Evolutionary conservation across 2,329 filamentous ascomycete genomes (phyloP), one percentile per base, ranked within the genome.

Genomic region (Pseudogymnoascus sp.): DNA sequence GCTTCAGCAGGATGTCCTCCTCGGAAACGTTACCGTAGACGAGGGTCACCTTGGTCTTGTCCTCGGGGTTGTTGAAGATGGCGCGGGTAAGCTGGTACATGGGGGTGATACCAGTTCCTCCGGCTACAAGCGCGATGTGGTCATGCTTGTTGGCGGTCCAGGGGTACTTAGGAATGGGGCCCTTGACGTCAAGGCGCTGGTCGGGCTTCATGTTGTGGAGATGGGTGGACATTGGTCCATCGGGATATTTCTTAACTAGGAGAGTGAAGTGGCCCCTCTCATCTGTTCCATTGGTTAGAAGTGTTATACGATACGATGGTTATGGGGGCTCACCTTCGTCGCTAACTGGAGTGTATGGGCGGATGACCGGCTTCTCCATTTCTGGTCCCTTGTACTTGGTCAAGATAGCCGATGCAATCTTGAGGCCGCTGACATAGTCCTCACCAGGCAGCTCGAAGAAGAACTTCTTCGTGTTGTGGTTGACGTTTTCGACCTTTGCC

Each of bases 11-110:
- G 64, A 99, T 96, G 72, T 99, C 94, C 66, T 93, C 84, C 79
- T 97, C 90, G 25, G 79, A 80, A 63, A 97, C 78, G 79, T 97
- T 99, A 68, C 91, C 94, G 72, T 93, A 97, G 37, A 99, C 84
- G 33, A 99, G 86, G 5, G 93, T 97, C 41, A 99, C 92, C 81
- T 96, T 96, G 70, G 94, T 99, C 85, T 94, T 92, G 79, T 99
- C 94, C 43, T 90, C 85, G 63, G 93, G 91, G 84, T 97, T 96
- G 77, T 88, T 90, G 86, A 97, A 96, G 78, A 99, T 96, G 72
- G 87, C 83, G 65, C 90, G 90, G 66, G 86, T 81, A 50, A 99
- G 86, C 81, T 99, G 94, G 82, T 90, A 97, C 93, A 97, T 97
- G 68, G 94, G 94, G 9, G 94, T 94, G 75, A 99, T 96, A 64